A percentile compares a stretch with the other conserved stretches of the same genome.
Evolutionary conservation across 2,329 filamentous ascomycete genomes (phyloP).

Genomic region (Pseudogymnoascus sp.): DNA sequence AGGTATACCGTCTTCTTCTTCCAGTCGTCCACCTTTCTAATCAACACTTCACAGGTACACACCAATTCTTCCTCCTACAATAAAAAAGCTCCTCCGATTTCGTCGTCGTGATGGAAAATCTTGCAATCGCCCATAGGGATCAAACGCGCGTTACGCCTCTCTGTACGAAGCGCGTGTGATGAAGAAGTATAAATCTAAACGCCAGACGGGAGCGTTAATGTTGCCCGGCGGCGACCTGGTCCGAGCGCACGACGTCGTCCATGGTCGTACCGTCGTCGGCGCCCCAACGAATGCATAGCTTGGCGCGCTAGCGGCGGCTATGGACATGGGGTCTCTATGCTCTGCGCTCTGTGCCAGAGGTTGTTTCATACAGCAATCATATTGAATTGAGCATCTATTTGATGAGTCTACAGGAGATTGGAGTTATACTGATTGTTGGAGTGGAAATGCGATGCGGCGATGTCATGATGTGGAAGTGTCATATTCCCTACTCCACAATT

Average conservation of each 20-base stretch:
- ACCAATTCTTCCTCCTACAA: not conserved
- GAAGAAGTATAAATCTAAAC: not conserved
- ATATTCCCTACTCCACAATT: too few species aligned
- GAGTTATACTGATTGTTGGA: not conserved
- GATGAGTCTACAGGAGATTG: not conserved
- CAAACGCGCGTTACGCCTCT: slow-evolving; percentile 1
- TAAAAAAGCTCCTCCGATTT: not conserved
- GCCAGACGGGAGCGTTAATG: not conserved
- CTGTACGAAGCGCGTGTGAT: not conserved
- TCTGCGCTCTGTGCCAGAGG: not conserved
- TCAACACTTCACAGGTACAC: not conserved
- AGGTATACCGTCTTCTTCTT: not conserved
- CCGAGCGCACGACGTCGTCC: slow-evolving; percentile 2
- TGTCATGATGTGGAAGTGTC: too few species aligned
- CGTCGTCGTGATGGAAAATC: not conserved
- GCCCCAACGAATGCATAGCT: not conserved
- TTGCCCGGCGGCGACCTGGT: not conserved
- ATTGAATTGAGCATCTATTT: not conserved
- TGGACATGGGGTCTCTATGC: not conserved
- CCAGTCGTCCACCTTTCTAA: not conserved
- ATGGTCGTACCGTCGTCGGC: not conserved
- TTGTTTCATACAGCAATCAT: not conserved
- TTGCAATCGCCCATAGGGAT: not conserved
- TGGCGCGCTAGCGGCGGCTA: not conserved
- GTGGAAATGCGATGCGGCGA: not conserved